Evolutionary conservation across 176 grass and related monocot species (phyloP).

Genomic region (Musa beccarii): DNA sequence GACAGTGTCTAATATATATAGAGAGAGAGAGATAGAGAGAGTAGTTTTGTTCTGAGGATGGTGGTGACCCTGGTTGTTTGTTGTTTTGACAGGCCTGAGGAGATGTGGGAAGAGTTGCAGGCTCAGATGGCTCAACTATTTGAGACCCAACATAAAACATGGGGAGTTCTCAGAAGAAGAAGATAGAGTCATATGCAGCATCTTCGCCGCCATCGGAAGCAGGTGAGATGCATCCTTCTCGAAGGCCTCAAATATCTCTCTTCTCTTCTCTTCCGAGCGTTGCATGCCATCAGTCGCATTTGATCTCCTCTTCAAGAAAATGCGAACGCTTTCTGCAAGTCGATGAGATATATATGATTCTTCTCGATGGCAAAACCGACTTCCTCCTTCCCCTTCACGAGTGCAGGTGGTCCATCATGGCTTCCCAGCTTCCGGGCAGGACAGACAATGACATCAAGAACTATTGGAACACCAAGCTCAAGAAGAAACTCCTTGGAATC

Average conservation of each 20-base stretch:
- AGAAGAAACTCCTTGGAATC: constrained; percentile 53
- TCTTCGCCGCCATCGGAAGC: constrained; percentile 82
- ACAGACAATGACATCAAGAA: constrained; percentile 98
- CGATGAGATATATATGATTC: too few relatives aligned
- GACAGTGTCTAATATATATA: too few relatives aligned
- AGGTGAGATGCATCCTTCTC: constrained; percentile 31
- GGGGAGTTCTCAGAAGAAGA: constrained; percentile 84
- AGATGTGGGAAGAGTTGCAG: constrained; percentile 98
- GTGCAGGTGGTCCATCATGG: constrained; percentile 92
- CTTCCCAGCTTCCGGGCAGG: constrained; percentile 66
- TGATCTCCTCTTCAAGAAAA: too few relatives aligned
- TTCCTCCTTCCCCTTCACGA: not conserved
- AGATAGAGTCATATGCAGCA: constrained; percentile 71
- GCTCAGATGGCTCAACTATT: constrained; percentile 90
- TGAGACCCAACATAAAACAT: constrained; percentile 92
- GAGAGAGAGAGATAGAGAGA: too few relatives aligned
- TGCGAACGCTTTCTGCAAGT: too few relatives aligned
- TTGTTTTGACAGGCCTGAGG: constrained; percentile 43
- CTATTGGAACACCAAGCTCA: constrained; percentile 98
- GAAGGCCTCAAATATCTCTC: too few relatives aligned
- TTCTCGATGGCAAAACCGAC: too few relatives aligned
- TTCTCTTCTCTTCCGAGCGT: too few relatives aligned
- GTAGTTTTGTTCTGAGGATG: too few relatives aligned
- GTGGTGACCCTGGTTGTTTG: not conserved
- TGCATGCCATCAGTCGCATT: too few relatives aligned